Evolutionary conservation across 257 asterid genomes (phyloP).

Genomic region (Misopates orontium): DNA sequence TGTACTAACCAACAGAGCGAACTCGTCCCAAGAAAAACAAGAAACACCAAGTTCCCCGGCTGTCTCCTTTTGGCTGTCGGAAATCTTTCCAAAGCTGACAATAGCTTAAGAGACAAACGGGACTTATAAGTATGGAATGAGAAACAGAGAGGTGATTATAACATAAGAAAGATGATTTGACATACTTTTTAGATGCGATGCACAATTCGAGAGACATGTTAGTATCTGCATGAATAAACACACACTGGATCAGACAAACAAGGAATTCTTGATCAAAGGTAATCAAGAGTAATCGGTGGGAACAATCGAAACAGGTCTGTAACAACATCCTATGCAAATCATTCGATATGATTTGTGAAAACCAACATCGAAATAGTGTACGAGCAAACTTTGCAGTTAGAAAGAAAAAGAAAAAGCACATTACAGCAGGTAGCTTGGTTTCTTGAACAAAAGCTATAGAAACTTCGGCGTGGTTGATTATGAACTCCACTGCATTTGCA

Average conservation of each 20-base stretch:
- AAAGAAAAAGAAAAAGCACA: slow-evolving; percentile 6
- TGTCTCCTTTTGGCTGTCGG: slow-evolving; percentile 59
- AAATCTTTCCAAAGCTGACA: slow-evolving; percentile 70
- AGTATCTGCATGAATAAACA: slow-evolving; percentile 61
- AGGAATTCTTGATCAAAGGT: too few relatives aligned
- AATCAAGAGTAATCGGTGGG: too few relatives aligned
- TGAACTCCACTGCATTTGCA: slow-evolving; percentile 90
- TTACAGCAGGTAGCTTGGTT: slow-evolving; percentile 67
- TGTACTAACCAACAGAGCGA: slow-evolving; percentile 52
- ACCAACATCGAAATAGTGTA: too few relatives aligned
- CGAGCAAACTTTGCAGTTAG: too few relatives aligned
- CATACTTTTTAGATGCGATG: slow-evolving; percentile 71
- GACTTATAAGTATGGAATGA: not conserved
- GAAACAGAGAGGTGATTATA: not conserved
- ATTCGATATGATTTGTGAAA: too few relatives aligned
- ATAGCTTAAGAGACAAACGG: slow-evolving; percentile 53
- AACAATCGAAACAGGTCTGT: not conserved
- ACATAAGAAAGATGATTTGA: slow-evolving; percentile 4
- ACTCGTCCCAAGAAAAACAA: slow-evolving; percentile 90
- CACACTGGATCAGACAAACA: not conserved
- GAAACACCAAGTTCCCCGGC: slow-evolving; percentile 69
- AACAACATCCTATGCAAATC: not conserved
- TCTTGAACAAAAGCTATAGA: slow-evolving; percentile 78
- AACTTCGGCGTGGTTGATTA: slow-evolving; percentile 89
- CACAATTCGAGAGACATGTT: slow-evolving; percentile 67